phyloP scores from a whole-genome alignment of 129 eudicot genomes.

The Pseudognaphalium luteoalbum region DNA sequence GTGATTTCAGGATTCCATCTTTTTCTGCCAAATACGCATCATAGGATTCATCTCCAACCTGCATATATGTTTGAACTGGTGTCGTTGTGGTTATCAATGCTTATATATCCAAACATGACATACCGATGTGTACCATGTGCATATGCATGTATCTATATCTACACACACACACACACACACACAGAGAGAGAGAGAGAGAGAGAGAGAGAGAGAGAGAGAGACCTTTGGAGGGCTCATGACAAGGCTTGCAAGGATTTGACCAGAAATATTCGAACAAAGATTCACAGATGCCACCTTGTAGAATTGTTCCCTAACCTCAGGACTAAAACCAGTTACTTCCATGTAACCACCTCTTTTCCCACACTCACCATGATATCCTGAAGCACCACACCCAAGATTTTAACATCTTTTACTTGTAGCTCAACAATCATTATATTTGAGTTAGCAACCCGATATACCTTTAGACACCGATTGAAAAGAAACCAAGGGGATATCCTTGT shows the following conservation, averaged over 20 bases:
- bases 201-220: not conserved
- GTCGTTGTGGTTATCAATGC: not conserved
- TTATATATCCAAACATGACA: not conserved
- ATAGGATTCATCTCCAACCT: slow-evolving; percentile 96
- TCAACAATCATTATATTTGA: not conserved
- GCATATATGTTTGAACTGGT: slow-evolving; percentile 10
- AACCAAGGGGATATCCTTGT: slow-evolving; percentile 80
- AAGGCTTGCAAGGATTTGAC: slow-evolving; percentile 94
- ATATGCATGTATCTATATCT: not conserved
- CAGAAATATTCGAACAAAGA: slow-evolving; percentile 86
- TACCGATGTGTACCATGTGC: not conserved
- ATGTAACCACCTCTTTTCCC: slow-evolving; percentile 98
- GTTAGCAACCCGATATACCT: slow-evolving; percentile 45
- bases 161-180: not conserved
- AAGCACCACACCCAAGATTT: not conserved
- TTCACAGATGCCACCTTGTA: slow-evolving; percentile 92
- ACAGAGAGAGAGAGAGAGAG: too few relatives aligned
- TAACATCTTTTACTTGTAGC: not conserved
- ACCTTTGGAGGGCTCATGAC: slow-evolving; percentile 98
- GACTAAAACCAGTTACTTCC: slow-evolving; percentile 94
- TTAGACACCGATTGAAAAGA: slow-evolving; percentile 95
- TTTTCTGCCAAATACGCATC: slow-evolving; percentile 66
- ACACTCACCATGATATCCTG: slow-evolving; percentile 98
- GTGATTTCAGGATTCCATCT: slow-evolving; percentile 77
- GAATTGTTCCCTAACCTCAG: slow-evolving; percentile 76